Conservation (phyloP, 1,284 basidiomycete species). For the Paramarasmius palmivorus region DNA sequence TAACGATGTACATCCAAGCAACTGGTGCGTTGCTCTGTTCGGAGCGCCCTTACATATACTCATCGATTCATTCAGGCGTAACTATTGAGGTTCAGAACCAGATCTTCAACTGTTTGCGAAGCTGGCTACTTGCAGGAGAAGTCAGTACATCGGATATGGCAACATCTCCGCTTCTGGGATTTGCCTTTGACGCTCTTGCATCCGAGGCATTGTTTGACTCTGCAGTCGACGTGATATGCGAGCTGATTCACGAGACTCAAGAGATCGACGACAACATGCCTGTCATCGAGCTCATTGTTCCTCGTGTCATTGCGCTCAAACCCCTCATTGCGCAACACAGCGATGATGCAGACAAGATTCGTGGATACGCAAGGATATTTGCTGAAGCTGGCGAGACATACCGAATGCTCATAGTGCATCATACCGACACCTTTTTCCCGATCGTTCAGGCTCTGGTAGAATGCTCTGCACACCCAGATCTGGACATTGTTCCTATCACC, state of each 20-base stretch:
- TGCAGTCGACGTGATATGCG: conserved; percentile 91
- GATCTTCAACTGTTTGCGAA: conserved; percentile 85
- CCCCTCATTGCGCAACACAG: conserved; percentile 57
- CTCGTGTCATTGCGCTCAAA: conserved; percentile 75
- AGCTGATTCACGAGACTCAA: conserved; percentile 97
- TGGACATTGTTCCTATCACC: conserved; percentile 97
- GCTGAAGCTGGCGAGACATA: conserved; percentile 97
- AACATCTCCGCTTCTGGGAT: conserved; percentile 81
- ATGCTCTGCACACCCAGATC: conserved; percentile 90
- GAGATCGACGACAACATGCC: conserved; percentile 94
- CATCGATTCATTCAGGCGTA: conserved; percentile 57
- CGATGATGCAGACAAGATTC: conserved; percentile 87
- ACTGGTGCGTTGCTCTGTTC: conserved; percentile 54
- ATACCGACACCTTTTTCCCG: conserved; percentile 89
- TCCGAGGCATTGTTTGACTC: conserved; percentile 90
- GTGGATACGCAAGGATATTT: conserved; percentile 90
- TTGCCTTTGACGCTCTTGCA: conserved; percentile 82
- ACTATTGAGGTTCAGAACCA: conserved; percentile 82
- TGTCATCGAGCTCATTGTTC: conserved; percentile 86
- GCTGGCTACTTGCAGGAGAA: conserved; percentile 91
- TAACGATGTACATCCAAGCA: conserved; percentile 91
- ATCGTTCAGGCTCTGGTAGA: conserved; percentile 94
- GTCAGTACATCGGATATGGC: conserved; percentile 67
- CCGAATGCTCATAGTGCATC: conserved; percentile 84
- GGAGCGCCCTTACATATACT: conserved; percentile 6